Evolutionary conservation across 371 early-diverging fungal species (phyloP), one percentile per base, ranked within the genome.

Genomic region (Smittium culicis): DNA sequence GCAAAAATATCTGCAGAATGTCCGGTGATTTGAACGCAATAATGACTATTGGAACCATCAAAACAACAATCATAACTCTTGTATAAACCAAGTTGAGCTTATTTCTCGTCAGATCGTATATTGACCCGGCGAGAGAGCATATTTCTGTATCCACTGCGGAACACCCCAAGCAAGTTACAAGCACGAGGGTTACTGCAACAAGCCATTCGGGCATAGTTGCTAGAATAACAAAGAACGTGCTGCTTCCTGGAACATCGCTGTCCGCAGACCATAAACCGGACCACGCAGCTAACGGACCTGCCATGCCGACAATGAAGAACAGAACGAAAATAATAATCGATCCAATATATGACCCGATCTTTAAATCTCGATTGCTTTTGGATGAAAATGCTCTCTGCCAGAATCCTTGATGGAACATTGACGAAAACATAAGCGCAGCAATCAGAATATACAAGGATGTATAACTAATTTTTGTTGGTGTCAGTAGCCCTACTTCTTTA

Each of bases 381-480:
- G 79, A 75, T 20, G 79, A 70, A 73, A 79, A 79, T 14, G 79
- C 73, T 33, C 79, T 73, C 72, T 79, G 79, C 79, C 79, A 79
- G 55, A 79, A 79, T 31, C 79, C 79, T 62, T 79, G 79, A 64
- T 78, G 79, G 66, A 72, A 77, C 79, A 77, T 77, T 66, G 72
- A 66, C 28, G 77, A 68, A 58, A 77, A 78, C 31, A 67, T 70
- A 45, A 80, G 70, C 34, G 81, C 81, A 35, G 72, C 68, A 1
- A 73, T 72, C 17, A 80, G 67, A 27, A 77, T 77, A 16, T 73
- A 75, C 66, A 80, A 72, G 34, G 77, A 72, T 70, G 76, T 74
- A 67, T 79, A 79, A 35, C 79, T 77, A 69, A 79, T 70, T 34
- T 73, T 77, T 35, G 81, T 77, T 27, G 81, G 79, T 69, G 75